Evolutionary conservation across 1,284 basidiomycete species (phyloP).

Genomic region (Agroathelia rolfsii): DNA sequence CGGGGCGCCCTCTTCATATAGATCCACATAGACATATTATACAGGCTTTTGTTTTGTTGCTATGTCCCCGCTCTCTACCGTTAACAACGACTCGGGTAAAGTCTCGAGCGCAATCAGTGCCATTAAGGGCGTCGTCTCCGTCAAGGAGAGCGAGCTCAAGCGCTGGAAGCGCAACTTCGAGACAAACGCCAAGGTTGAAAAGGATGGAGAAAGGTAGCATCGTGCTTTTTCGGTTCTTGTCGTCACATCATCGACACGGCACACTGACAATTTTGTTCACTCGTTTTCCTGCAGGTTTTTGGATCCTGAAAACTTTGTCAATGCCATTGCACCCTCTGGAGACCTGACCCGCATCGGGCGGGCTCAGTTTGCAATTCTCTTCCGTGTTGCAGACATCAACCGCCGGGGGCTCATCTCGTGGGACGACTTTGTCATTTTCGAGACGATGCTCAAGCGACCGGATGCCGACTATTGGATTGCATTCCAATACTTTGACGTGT

Average conservation of each 20-base stretch:
- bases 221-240: constrained; percentile 16
- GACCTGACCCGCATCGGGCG: constrained; percentile 80
- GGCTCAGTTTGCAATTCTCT: constrained; percentile 80
- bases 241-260: constrained; percentile 4
- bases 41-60: too few relatives aligned
- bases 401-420: constrained; percentile 78
- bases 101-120: constrained; percentile 33
- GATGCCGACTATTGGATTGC: constrained; percentile 96
- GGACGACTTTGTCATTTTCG: constrained; percentile 92
- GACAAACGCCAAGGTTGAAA: constrained; percentile 58
- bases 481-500: constrained; percentile 94
- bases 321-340: constrained; percentile 80
- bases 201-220: constrained; percentile 74
- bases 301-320: constrained; percentile 78
- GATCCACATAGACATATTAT: too few relatives aligned
- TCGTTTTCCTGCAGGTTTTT: constrained; percentile 48
- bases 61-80: constrained; percentile 27
- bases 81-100: constrained; percentile 40
- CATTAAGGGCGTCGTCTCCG: constrained; percentile 53
- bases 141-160: constrained; percentile 74
- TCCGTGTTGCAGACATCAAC: constrained; percentile 80
- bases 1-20: too few relatives aligned
- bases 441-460: constrained; percentile 81
- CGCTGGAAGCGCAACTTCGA: constrained; percentile 86
- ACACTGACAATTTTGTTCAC: constrained; percentile 6